Evolutionary conservation across 345 rosid species (phyloP).

Genomic region (Geranium brycei): DNA sequence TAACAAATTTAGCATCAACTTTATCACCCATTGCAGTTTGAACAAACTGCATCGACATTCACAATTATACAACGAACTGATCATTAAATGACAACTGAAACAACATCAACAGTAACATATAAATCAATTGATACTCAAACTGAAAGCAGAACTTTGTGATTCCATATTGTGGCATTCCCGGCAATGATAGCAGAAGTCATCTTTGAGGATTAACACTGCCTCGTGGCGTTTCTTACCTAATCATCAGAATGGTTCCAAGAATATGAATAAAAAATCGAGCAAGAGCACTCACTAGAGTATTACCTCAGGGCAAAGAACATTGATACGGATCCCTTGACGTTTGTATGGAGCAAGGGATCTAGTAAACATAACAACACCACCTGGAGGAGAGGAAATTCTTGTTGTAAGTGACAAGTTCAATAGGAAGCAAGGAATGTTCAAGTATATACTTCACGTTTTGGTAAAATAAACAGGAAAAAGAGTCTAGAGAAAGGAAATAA

Average conservation of each 20-base stretch:
- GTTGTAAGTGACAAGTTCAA: no score
- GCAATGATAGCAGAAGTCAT: no score
- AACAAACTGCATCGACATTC: constrained; percentile 56
- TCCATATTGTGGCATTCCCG: no score
- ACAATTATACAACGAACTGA: not conserved
- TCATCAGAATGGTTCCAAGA: no score
- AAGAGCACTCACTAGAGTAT: not conserved
- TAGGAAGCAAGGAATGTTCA: not conserved
- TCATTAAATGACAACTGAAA: not conserved
- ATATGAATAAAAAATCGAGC: not conserved
- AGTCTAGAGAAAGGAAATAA: no score
- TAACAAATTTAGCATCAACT: constrained; percentile 18
- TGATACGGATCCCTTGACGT: constrained; percentile 70
- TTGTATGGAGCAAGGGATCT: constrained; percentile 50
- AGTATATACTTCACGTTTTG: no score
- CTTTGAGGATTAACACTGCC: no score
- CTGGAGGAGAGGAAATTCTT: no score
- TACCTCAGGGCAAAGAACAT: constrained; percentile 99
- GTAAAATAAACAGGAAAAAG: no score
- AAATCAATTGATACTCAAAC: not conserved
- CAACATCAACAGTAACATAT: not conserved
- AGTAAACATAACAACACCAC: constrained; percentile 75
- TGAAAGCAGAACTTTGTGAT: no score
- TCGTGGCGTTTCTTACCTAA: no score
- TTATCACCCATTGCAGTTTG: constrained; percentile 43